Evolutionary conservation across 2,329 filamentous ascomycete species (phyloP), one percentile per base, ranked within the genome.

Genomic region (Lachnellula occidentalis): DNA sequence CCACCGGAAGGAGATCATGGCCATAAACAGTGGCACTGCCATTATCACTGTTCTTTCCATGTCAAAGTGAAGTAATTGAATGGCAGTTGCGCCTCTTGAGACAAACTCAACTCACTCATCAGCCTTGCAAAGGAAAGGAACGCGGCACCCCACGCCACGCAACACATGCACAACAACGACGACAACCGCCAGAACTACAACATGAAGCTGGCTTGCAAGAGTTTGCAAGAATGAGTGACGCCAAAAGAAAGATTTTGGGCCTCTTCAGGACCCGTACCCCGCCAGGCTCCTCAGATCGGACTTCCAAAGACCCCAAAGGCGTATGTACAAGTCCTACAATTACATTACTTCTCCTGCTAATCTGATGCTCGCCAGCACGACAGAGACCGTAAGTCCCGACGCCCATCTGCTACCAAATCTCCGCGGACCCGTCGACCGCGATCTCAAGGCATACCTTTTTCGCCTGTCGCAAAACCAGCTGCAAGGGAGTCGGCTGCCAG

Each of bases 211-310:
- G 2, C 4, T 17, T 22, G 42, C 12, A 27, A 27, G 24, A 50
- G 2, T 11, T 17, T 22, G 42, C 12, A 27, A 27, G 24, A 50
- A 67, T 67, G 65, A 65, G 61, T 48, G 63, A 66, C 47, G 55
- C 60, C 17, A 66, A 66, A 52, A 58, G 50, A 39, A 65, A 61
- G 50, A 48, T 67, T 1, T 52, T 66, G 14, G 71, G 71, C 56
- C 68, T 83, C 53, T 73, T 82, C 61, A 75, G 78, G 58, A 75
- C 71, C 57, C 73, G 73, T 57, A 78, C 74, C 66, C 69, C 71
- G 50, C 70, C 74, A 21, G 70, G 67, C 52, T 70, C 71, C 51
- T 70, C 74, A 21, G 70, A 67, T 51, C 69, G 70, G 56, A 60
- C 59, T 47, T 63, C 65, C 41, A 73, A 68, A 61, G 64, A 71